A percentile compares a stretch with the other conserved stretches of the same genome.
These are phyloP conservation scores for Xylogone sp. DNA, from an alignment of 2,329 filamentous ascomycete genomes.

Conservation along the genomic window DNA sequence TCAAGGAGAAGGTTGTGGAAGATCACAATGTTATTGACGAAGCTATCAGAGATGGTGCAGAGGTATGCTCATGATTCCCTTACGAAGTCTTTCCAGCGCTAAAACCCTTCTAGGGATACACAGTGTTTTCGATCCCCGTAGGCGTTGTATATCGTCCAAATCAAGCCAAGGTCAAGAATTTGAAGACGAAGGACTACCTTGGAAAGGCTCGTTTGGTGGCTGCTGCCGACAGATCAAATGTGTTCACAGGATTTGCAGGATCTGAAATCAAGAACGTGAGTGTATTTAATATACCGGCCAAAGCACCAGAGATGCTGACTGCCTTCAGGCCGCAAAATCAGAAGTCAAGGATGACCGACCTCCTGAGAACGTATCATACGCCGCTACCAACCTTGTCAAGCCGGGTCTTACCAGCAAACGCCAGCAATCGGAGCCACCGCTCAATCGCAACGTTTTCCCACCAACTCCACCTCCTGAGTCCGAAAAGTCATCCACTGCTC, in stretches of 20 bases:
- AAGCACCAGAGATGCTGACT: neutral
- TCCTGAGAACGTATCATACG: constrained; percentile 81
- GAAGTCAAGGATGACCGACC: constrained; percentile 75
- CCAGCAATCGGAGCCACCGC: constrained; percentile 81
- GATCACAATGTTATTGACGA: constrained; percentile 98
- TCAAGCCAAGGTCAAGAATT: constrained; percentile 95
- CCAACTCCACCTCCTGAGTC: constrained; percentile 97
- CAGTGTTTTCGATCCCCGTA: constrained; percentile 96
- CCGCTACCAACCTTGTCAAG: constrained; percentile 89
- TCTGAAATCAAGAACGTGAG: constrained; percentile 72
- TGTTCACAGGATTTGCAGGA: constrained; percentile 77
- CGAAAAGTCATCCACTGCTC: constrained; percentile 50
- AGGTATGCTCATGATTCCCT: constrained; percentile 51
- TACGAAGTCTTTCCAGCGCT: constrained; percentile 6
- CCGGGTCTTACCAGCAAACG: constrained; percentile 74
- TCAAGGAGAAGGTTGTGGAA: constrained; percentile 92
- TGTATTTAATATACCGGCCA: constrained; percentile 4
- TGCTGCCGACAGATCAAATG: constrained; percentile 75
- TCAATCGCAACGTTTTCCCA: constrained; percentile 79
- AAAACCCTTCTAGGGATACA: constrained; percentile 68
- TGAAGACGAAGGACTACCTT: constrained; percentile 96
- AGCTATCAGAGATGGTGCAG: constrained; percentile 87
- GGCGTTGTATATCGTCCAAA: constrained; percentile 94
- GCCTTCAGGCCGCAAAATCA: constrained; percentile 42
- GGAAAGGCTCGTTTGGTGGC: constrained; percentile 94